Percentiles rank a stretch among this genome's conserved stretches.
These are phyloP conservation scores for Lichina pygmaea DNA, from an alignment of 495 filamentous ascomycete species.

Conservation along the genomic window DNA sequence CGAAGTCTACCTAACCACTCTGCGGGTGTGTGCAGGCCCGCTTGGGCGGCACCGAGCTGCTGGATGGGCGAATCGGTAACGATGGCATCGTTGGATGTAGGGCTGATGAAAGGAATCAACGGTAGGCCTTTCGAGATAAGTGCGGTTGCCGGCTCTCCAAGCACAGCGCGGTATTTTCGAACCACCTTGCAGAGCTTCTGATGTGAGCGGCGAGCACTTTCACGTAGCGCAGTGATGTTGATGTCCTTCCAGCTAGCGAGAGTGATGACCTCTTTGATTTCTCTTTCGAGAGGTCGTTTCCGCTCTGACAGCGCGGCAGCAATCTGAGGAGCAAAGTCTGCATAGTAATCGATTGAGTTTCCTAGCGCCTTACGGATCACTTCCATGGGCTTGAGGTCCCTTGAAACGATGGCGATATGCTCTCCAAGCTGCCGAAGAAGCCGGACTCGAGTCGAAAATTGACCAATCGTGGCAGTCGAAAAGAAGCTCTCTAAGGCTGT, in stretches of 20 bases:
- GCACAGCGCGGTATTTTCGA: slow-evolving; percentile 52
- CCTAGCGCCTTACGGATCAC: slow-evolving; percentile 29
- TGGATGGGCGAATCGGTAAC: no score
- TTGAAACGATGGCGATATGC: slow-evolving; percentile 28
- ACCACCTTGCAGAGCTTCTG: slow-evolving; percentile 77
- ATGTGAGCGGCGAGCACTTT: slow-evolving; percentile 74
- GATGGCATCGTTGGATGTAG: no score
- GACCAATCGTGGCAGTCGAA: slow-evolving; percentile 42
- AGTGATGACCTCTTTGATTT: slow-evolving; percentile 65
- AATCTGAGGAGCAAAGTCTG: slow-evolving; percentile 36
- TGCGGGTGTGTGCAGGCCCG: no score
- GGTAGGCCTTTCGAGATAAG: no score
- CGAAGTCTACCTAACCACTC: no score
- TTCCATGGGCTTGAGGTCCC: slow-evolving; percentile 24
- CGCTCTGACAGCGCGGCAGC: slow-evolving; percentile 32
- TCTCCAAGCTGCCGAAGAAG: slow-evolving; percentile 45
- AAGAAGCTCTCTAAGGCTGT: slow-evolving; percentile 52
- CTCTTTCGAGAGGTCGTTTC: slow-evolving; percentile 43
- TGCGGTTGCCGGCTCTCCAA: slow-evolving; percentile 23
- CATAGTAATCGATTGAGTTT: slow-evolving; percentile 53
- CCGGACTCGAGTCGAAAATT: slow-evolving; percentile 43
- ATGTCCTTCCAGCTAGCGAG: slow-evolving; percentile 92
- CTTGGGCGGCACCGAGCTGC: no score
- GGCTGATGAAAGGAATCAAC: no score
- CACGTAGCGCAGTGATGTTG: slow-evolving; percentile 64